Base-by-base conservation (phyloP, 176 grass and related monocot species). In the Saccharum officinarum region DNA sequence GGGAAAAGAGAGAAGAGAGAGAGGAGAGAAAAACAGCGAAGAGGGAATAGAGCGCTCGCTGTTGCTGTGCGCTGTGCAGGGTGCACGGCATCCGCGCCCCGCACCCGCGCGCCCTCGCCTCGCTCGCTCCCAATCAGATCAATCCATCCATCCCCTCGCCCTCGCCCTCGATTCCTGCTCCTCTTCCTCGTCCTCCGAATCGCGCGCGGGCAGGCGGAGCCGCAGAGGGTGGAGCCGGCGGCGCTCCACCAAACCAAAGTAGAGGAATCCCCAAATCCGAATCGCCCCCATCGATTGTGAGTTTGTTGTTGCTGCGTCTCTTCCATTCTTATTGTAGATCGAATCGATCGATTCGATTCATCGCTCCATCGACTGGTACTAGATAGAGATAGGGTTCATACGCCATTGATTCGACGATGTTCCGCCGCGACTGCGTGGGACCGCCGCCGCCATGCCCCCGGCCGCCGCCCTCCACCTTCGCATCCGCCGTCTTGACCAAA, bases 351-450 rank as follows among this genome's bases (percentile, higher is more conserved):
- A 45, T 16, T 46, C n/a, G 22, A 10, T 66, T 16, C 5, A 17
- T 61, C 59, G 59, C 22, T 25, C 20, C 14, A 67, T 70, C 68
- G 37, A 40, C 37, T 41, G 59, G 1, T 26, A 5, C 7, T 20
- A 11, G 67, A 38, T 22, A 38, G 9, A 14, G 45, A 46, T 46
- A 46, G 45, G n/a, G 12, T 42, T n/a, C n/a, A n/a, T n/a, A n/a
- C n/a, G n/a, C n/a, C n/a, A n/a, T 34, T 69, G 14, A 18, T 31
- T 50, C 49, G 20, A 69, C 37, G 64, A 52, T 69, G 64, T 44
- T 25, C 65, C 65, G 64, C 64, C 44, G 64, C 63, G 44, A 46
- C 22, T 80, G 28, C 71, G 65, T 84, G 82, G 82, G 44, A 16
- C 16, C 73, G 46, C 82, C 13, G 30, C 42, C 71, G 67, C 80